Conservation (phyloP, 345 rosid genomes). For the Acer campestre region DNA sequence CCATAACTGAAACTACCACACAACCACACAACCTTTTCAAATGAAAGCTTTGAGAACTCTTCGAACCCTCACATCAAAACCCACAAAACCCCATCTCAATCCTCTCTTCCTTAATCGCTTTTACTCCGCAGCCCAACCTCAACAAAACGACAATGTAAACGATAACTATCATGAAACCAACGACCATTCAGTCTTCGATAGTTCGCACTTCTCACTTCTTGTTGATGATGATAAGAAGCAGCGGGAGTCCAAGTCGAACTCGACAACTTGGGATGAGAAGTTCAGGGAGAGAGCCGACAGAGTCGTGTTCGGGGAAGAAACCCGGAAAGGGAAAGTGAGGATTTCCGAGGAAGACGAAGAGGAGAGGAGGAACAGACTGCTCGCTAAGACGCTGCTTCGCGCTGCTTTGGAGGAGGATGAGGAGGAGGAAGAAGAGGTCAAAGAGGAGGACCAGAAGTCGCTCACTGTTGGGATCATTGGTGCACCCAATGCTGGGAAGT, state of each 20-base stretch:
- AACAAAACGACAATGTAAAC: conserved; percentile 33
- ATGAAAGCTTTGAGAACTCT: conserved; percentile 58
- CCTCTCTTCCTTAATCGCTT: conserved; percentile 37
- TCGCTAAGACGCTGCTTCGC: conserved; percentile 73
- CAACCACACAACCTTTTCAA: neutral
- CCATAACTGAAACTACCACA: neutral
- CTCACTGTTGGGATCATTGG: conserved; percentile 90
- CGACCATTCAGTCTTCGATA: conserved; percentile 59
- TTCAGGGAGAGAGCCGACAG: conserved; percentile 62
- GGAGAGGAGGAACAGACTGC: conserved; percentile 51
- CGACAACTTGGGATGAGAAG: conserved; percentile 58
- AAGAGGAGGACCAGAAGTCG: conserved; percentile 95
- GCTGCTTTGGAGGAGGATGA: conserved; percentile 68
- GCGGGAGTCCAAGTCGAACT: conserved; percentile 27
- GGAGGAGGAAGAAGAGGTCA: conserved; percentile 58
- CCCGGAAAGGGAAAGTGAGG: conserved; percentile 34
- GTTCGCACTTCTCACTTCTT: conserved; percentile 50
- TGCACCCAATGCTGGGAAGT: conserved; percentile 95
- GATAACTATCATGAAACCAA: conserved; percentile 9
- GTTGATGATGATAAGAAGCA: conserved; percentile 7
- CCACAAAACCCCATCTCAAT: conserved; percentile 20
- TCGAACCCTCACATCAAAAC: conserved; percentile 24
- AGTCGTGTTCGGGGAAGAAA: conserved; percentile 48
- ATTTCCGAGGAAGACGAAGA: conserved; percentile 42
- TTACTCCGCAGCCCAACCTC: conserved; percentile 59